These are phyloP conservation scores for Coemansia umbellata DNA, from an alignment of 192 early-diverging fungal species.

Conservation along the genomic window DNA sequence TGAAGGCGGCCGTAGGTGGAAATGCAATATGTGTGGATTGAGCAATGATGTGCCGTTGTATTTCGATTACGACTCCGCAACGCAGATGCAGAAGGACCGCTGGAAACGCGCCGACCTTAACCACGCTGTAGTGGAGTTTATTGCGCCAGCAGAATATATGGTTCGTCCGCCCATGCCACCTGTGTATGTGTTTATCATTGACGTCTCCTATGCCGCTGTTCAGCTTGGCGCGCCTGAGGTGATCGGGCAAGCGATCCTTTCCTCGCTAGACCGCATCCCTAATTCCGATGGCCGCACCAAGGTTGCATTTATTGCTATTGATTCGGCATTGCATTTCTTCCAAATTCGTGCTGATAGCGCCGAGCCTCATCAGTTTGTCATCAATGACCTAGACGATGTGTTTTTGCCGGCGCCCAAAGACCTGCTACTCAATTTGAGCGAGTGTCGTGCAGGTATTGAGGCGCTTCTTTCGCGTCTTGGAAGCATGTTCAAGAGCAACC, in stretches of 20 bases:
- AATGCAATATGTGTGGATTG: conserved; percentile 92
- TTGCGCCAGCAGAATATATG: conserved; percentile 98
- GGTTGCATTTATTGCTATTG: conserved; percentile 87
- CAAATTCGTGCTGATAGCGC: conserved; percentile 65
- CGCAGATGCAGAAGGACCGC: conserved; percentile 74
- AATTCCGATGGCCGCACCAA: conserved; percentile 86
- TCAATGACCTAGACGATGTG: conserved; percentile 85
- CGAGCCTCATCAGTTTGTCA: conserved; percentile 94
- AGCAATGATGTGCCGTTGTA: conserved; percentile 82
- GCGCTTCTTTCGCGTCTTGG: conserved; percentile 66
- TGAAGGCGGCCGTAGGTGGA: conserved; percentile 94
- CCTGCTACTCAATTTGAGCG: conserved; percentile 82
- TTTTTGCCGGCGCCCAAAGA: conserved; percentile 88
- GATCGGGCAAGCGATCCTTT: conserved; percentile 75
- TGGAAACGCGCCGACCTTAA: conserved; percentile 88
- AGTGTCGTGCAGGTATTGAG: conserved; percentile 73
- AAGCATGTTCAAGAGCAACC: conserved; percentile 84
- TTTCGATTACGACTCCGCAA: conserved; percentile 76
- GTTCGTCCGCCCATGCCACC: conserved; percentile 95
- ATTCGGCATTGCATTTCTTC: conserved; percentile 87
- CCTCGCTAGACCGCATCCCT: conserved; percentile 78
- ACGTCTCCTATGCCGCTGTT: conserved; percentile 87
- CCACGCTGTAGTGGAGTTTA: conserved; percentile 86
- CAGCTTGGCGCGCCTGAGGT: conserved; percentile 80
- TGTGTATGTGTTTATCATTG: conserved; percentile 89